Conservation (phyloP, 169 alveolate species). For the Babesia divergens region DNA sequence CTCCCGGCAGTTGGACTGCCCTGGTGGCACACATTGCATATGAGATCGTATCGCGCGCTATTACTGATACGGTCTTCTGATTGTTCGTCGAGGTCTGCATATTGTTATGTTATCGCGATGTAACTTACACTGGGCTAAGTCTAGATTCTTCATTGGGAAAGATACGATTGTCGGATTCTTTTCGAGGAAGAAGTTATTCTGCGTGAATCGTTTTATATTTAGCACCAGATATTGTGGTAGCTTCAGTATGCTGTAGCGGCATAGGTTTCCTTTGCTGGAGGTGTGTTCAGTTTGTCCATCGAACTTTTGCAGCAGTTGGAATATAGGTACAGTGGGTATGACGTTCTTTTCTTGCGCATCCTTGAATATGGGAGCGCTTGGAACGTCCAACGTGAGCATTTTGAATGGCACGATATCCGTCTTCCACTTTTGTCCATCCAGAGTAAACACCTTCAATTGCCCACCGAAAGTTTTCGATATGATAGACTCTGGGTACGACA, state of each 20-base stretch:
- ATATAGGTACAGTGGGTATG: slow-evolving; percentile 90
- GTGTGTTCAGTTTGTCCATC: slow-evolving; percentile 92
- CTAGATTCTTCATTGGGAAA: slow-evolving; percentile 92
- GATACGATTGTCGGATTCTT: slow-evolving; percentile 98
- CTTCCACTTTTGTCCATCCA: slow-evolving; percentile 62
- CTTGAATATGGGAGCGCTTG: slow-evolving; percentile 92
- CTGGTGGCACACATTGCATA: slow-evolving; percentile 93
- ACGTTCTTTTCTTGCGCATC: slow-evolving; percentile 86
- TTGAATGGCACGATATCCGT: slow-evolving; percentile 58
- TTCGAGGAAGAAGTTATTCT: slow-evolving; percentile 93
- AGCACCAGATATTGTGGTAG: slow-evolving; percentile 90
- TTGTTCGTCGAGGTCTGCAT: slow-evolving; percentile 30
- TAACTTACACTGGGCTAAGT: slow-evolving; percentile 76
- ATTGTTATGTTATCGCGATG: not conserved
- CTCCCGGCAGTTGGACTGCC: slow-evolving; percentile 92
- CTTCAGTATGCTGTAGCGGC: slow-evolving; percentile 66
- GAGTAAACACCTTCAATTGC: slow-evolving; percentile 75
- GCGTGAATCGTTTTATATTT: slow-evolving; percentile 91
- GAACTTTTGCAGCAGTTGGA: slow-evolving; percentile 89
- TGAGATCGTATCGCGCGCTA: slow-evolving; percentile 84
- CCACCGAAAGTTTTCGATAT: slow-evolving; percentile 85
- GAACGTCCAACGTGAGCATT: slow-evolving; percentile 68
- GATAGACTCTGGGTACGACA: slow-evolving; percentile 33
- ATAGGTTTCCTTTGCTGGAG: slow-evolving; percentile 51
- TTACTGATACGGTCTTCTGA: not conserved